Percentiles rank a stretch among this genome's conserved stretches.
These are phyloP conservation scores for Penicillium alfredii DNA, from an alignment of 495 filamentous ascomycete genomes.

Conservation along the genomic window DNA sequence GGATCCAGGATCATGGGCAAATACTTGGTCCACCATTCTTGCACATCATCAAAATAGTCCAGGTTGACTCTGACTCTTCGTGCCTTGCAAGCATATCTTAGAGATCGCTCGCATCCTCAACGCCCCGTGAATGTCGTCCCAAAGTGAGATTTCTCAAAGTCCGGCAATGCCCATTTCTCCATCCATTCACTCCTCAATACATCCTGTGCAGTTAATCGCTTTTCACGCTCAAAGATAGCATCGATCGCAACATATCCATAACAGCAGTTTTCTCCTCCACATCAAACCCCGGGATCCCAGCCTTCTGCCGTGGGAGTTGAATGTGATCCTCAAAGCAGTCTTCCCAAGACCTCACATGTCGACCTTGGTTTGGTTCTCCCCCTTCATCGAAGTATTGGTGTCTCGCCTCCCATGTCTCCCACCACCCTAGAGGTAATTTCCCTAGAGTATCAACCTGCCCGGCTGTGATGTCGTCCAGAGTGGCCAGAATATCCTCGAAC, in stretches of 20 bases:
- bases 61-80: too few relatives aligned
- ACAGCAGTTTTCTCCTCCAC: conserved; percentile 5
- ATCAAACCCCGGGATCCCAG: conserved; percentile 4
- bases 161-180: conserved; percentile 19
- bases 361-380: conserved; percentile 10
- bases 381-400: conserved; percentile 12
- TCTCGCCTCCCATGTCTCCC: conserved; percentile 14
- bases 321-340: conserved; percentile 3
- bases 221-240: conserved; percentile 18
- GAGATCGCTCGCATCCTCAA: not conserved
- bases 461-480: conserved; percentile 17
- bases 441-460: conserved; percentile 23
- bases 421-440: conserved; percentile 16
- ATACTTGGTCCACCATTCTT: too few relatives aligned
- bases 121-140: too few relatives aligned
- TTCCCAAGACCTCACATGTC: conserved; percentile 2
- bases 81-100: too few relatives aligned
- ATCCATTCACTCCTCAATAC: conserved; percentile 22
- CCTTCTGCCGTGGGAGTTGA: conserved; percentile 5
- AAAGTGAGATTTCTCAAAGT: conserved; percentile 5
- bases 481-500: conserved; percentile 14
- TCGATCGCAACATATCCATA: conserved; percentile 6
- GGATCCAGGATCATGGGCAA: too few relatives aligned
- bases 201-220: conserved; percentile 11
- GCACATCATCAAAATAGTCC: too few relatives aligned